phyloP scores from a whole-genome alignment of 768 basidiomycete genomes.

The Mycena leptocephala region DNA sequence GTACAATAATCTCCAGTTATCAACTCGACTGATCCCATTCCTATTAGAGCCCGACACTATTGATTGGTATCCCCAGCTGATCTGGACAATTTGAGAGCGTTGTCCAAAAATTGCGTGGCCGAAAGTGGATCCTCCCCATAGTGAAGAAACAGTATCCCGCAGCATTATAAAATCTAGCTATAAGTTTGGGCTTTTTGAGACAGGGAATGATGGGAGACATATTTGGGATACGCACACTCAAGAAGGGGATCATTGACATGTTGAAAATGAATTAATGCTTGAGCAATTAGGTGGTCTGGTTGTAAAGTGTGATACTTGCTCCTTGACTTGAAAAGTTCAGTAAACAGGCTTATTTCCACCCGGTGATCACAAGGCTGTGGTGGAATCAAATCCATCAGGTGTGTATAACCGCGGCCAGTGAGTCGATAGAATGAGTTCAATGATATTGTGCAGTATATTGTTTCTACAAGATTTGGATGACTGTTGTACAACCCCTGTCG shows the following conservation, averaged over 20 bases:
- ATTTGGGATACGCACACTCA: no score
- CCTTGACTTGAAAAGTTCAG: neutral
- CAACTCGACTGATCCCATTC: neutral
- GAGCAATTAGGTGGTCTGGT: neutral
- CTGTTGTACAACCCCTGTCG: neutral
- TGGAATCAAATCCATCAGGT: neutral
- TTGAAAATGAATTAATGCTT: neutral
- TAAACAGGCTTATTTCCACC: neutral
- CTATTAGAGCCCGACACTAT: neutral
- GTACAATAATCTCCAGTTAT: neutral
- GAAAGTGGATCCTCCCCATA: no score
- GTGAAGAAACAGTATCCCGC: no score
- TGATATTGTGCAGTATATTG: neutral
- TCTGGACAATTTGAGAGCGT: neutral
- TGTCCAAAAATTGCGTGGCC: neutral
- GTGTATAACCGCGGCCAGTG: neutral
- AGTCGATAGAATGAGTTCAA: no score
- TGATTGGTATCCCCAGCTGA: neutral
- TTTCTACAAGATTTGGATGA: neutral
- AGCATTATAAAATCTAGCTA: no score
- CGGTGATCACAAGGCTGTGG: neutral
- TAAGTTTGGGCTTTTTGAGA: no score
- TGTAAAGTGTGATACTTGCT: no score
- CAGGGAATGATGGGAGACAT: no score
- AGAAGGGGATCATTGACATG: no score